Percentiles rank a stretch among this genome's conserved stretches.
These are phyloP conservation scores for Ascochyta viciae-villosae DNA, from an alignment of 2,329 filamentous ascomycete genomes.

Conservation along the genomic window DNA sequence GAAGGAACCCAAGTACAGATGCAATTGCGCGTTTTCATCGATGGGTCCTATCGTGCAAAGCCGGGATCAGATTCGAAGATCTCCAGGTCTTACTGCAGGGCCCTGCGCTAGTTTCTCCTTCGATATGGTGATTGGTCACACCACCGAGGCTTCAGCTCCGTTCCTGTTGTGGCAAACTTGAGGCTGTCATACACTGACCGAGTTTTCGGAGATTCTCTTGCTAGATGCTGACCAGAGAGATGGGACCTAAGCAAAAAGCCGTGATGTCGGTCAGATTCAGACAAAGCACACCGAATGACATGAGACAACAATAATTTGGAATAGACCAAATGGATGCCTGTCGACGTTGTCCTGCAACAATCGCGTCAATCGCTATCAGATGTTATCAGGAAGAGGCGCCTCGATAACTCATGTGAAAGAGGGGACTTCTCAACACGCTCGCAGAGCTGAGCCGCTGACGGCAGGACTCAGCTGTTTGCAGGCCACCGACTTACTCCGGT, in stretches of 20 bases:
- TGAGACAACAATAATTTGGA: not conserved
- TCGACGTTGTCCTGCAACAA: not conserved
- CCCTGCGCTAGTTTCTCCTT: constrained; percentile 1
- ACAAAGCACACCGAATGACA: not conserved
- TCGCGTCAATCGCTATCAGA: not conserved
- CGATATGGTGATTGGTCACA: constrained; percentile 8
- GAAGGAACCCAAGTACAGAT: no score
- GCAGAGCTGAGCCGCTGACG: constrained; percentile 6
- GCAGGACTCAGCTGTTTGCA: constrained; percentile 7
- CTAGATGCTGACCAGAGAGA: not conserved
- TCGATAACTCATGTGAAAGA: constrained; percentile 15
- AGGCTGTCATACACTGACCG: constrained; percentile 13
- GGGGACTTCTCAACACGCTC: not conserved
- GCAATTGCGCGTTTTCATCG: not conserved
- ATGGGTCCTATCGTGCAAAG: constrained; percentile 8
- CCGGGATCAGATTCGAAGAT: constrained; percentile 8
- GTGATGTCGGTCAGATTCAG: not conserved
- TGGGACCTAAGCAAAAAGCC: not conserved
- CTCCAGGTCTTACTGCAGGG: constrained; percentile 3
- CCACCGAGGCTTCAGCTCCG: constrained; percentile 6
- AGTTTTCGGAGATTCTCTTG: not conserved
- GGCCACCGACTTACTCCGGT: not conserved
- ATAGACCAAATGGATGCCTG: not conserved
- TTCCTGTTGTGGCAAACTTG: constrained; percentile 17
- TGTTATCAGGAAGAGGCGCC: constrained; percentile 4